These are phyloP conservation scores for Aureobasidium musti DNA, from an alignment of 2,329 filamentous ascomycete species.

Conservation along the genomic window DNA sequence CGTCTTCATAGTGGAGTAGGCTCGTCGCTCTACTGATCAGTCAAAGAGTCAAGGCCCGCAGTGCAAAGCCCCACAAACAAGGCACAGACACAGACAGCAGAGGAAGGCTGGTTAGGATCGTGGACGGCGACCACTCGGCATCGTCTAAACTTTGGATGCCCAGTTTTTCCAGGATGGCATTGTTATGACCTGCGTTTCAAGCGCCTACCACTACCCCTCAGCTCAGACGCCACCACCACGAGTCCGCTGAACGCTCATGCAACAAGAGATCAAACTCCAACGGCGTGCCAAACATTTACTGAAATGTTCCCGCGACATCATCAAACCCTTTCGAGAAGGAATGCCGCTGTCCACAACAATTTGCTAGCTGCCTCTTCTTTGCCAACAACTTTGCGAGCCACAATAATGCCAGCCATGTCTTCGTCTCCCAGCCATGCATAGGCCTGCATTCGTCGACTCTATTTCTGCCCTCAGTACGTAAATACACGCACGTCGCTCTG, in stretches of 20 bases:
- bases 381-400: background rate
- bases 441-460: background rate
- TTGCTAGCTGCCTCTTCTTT: background rate
- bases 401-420: background rate
- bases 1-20: slow-evolving; percentile 42
- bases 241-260: slow-evolving; percentile 4
- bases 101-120: slow-evolving; percentile 1
- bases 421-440: background rate
- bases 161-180: slow-evolving; percentile 11
- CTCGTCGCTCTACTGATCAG: slow-evolving; percentile 18
- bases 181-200: slow-evolving; percentile 28
- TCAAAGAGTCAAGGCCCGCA: slow-evolving; percentile 9
- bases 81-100: slow-evolving; percentile 13
- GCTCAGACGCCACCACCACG: slow-evolving; percentile 20
- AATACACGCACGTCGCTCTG: slow-evolving; percentile 3
- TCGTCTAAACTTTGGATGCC: slow-evolving; percentile 21
- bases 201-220: slow-evolving; percentile 22
- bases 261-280: slow-evolving; percentile 3
- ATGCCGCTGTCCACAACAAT: background rate
- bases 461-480: slow-evolving; percentile 8
- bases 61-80: slow-evolving; percentile 30
- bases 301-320: slow-evolving; percentile 7
- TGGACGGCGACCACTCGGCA: slow-evolving; percentile 25
- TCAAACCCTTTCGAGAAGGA: slow-evolving; percentile 24
- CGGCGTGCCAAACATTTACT: slow-evolving; percentile 9